Conservation (phyloP, 257 asterid genomes). For the Thymus quinquecostatus region DNA sequence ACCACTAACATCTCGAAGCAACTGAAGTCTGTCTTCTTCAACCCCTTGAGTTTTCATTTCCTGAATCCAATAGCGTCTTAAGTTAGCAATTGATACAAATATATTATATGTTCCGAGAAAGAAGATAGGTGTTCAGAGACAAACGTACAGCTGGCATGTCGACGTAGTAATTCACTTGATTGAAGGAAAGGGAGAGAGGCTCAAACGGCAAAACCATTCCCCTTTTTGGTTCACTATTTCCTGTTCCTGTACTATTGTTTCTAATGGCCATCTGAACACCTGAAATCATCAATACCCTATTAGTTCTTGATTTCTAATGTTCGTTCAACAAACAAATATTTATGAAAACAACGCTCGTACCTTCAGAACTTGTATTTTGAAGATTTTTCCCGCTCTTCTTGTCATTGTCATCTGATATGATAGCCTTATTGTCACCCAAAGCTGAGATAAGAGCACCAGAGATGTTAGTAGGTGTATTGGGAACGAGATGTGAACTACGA, state of each 20-base stretch:
- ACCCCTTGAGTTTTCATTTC: conserved; percentile 82
- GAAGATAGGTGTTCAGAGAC: neutral
- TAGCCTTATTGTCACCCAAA: conserved; percentile 62
- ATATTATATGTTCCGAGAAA: neutral
- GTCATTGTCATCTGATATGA: conserved; percentile 45
- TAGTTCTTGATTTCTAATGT: neutral
- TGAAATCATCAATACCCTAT: conserved; percentile 33
- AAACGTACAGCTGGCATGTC: conserved; percentile 87
- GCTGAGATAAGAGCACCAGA: conserved; percentile 47
- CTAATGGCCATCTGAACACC: conserved; percentile 55
- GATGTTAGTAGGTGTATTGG: conserved; percentile 18
- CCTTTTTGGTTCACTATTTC: conserved; percentile 43
- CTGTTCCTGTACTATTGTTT: conserved; percentile 23
- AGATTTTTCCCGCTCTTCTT: conserved; percentile 34
- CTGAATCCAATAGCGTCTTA: conserved; percentile 35
- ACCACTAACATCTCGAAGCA: conserved; percentile 76
- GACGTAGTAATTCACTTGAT: conserved; percentile 73
- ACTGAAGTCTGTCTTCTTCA: conserved; percentile 62
- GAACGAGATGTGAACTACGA: neutral
- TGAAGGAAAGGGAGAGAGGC: conserved; percentile 78
- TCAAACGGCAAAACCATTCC: conserved; percentile 84
- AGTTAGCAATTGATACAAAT: conserved; percentile 14
- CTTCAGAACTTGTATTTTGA: conserved; percentile 37
- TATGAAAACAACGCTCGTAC: too few species aligned
- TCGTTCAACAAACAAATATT: too few species aligned